Base-by-base conservation (phyloP, 2,329 filamentous ascomycete genomes). In the Escovopsis sp. region DNA sequence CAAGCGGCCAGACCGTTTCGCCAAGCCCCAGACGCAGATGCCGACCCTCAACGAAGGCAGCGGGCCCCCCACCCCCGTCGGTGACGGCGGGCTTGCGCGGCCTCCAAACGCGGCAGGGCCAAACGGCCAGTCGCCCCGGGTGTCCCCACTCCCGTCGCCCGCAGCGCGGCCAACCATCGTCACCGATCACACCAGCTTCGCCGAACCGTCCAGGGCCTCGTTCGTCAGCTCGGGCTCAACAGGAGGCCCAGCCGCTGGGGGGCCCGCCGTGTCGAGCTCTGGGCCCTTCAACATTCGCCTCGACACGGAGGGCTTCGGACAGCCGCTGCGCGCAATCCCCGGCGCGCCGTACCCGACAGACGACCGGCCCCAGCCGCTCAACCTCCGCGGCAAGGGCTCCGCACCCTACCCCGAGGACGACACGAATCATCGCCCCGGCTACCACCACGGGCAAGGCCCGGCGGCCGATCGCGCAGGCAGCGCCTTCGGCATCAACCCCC, bases 281-380 rank as follows among this genome's bases (percentile, higher is more conserved):
- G 65, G 72, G 7, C 70, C 71, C 5, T 76, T 76, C 48, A 64
- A 62, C 5, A 58, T 76, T 37, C 70, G 70, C 35, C 51, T 73
- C 7, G 63, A 71, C 39, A 51, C 57, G 27, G 37, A 25, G 31
- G 45, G 46, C 39, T 50, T 43, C 30, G 40, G 35, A 39, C 53
- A 38, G 15, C 49, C 48, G 31, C 50, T 58, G 37, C 66, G 74
- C 30, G 27, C 27, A 9, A 60, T 74, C 13, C 71, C 66, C 43
- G 72, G 78, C 16, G 76, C 77, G 2, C 82, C 82, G 1, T 87
- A 87, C 51, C 82, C 82, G 0, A 70, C 79, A 39, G 80, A 84
- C 48, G 78, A 83, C 48, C 65, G 67, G 41, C 71, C 76, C 15
- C 65, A 70, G 37, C 68, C 66, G n/a, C 56, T 68, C 36, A 64